phyloP scores from a whole-genome alignment of 2,329 filamentous ascomycete genomes.

The Blastomyces gilchristii region DNA sequence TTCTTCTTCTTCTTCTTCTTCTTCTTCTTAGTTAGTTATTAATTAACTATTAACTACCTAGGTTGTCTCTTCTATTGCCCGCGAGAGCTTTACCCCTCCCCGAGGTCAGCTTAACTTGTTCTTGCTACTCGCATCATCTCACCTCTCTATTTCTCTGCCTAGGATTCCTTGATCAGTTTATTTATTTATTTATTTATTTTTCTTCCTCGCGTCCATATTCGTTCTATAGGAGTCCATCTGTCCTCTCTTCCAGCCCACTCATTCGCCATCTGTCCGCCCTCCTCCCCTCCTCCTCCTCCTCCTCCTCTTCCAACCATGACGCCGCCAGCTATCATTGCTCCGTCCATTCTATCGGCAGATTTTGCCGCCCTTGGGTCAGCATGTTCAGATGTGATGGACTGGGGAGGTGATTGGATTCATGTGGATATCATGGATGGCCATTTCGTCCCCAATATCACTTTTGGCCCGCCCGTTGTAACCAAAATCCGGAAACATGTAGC shows the following conservation, averaged over 20 bases:
- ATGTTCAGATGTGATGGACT: slow-evolving; percentile 73
- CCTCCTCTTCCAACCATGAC: slow-evolving; percentile 51
- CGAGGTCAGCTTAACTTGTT: no score
- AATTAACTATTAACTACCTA: no score
- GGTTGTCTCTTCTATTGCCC: no score
- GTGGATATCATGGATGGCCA: slow-evolving; percentile 98
- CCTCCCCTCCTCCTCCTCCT: no score
- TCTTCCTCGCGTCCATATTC: background rate
- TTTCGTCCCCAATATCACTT: slow-evolving; percentile 97
- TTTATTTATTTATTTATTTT: no score
- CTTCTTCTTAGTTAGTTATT: no score
- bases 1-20: no score
- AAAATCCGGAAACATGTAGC: slow-evolving; percentile 85
- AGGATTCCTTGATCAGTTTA: no score
- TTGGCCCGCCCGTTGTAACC: slow-evolving; percentile 87
- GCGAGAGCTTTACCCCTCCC: no score
- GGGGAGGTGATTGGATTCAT: slow-evolving; percentile 87
- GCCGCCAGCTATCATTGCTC: slow-evolving; percentile 86
- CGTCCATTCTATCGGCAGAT: slow-evolving; percentile 95
- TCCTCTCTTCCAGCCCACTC: background rate
- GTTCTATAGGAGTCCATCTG: background rate
- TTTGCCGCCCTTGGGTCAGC: slow-evolving; percentile 80
- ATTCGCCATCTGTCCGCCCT: background rate
- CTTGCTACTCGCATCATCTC: no score
- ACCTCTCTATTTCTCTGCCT: no score